Evolutionary conservation across 129 eudicot genomes (phyloP).

Genomic region (Cynara cardunculus): DNA sequence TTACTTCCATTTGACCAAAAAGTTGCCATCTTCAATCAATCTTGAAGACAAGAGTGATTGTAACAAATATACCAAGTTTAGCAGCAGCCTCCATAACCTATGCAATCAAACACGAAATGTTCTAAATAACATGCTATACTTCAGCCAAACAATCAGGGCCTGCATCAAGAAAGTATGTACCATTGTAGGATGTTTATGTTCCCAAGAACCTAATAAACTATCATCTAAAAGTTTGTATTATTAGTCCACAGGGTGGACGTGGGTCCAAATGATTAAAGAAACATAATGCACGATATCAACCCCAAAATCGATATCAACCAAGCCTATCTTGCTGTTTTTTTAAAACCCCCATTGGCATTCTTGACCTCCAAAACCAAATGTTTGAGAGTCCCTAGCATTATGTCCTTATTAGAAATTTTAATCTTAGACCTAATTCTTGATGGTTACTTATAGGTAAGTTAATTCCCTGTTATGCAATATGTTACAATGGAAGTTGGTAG

Average conservation of each 20-base stretch:
- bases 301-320: too few species aligned
- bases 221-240: not conserved
- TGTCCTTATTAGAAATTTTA: too few species aligned
- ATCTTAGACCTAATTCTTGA: too few species aligned
- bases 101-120: constrained; percentile 14
- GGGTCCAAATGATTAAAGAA: not conserved
- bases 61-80: constrained; percentile 64
- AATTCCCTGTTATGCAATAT: too few species aligned
- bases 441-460: too few species aligned
- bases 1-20: not conserved
- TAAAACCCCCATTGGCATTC: too few species aligned
- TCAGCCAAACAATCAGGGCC: not conserved
- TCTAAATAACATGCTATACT: not conserved
- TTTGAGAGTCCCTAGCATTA: too few species aligned
- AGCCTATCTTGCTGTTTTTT: too few species aligned
- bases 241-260: not conserved
- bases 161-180: not conserved
- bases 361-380: too few species aligned
- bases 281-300: not conserved
- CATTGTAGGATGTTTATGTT: not conserved
- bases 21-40: not conserved
- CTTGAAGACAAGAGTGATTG: constrained; percentile 25
- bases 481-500: too few species aligned
- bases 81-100: constrained; percentile 91
- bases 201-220: not conserved